phyloP scores from a whole-genome alignment of 495 filamentous ascomycete species.

The Bacidia gigantensis region DNA sequence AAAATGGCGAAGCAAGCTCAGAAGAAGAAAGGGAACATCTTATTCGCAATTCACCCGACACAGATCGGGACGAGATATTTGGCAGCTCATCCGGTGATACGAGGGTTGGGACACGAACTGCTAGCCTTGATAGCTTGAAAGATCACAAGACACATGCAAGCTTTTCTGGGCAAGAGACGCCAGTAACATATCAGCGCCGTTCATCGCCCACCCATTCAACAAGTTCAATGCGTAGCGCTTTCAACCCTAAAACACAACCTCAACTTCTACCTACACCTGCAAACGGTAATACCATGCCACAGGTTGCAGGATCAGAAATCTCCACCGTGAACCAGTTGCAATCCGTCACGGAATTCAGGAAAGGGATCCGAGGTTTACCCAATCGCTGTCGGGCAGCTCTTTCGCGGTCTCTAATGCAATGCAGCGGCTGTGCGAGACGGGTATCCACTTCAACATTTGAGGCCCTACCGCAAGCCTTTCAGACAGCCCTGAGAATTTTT shows the following conservation, averaged over 20 bases:
- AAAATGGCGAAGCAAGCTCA: slow-evolving; percentile 54
- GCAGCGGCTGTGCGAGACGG: background rate
- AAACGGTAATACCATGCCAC: background rate
- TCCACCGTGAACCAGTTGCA: background rate
- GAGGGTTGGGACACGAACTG: background rate
- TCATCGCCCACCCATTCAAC: slow-evolving; percentile 15
- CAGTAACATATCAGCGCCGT: slow-evolving; percentile 16
- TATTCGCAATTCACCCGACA: slow-evolving; percentile 15
- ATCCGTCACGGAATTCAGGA: background rate
- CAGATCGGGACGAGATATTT: slow-evolving; percentile 25
- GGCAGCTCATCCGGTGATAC: slow-evolving; percentile 22
- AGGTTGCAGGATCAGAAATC: background rate
- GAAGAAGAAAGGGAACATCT: slow-evolving; percentile 25
- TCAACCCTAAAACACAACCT: background rate
- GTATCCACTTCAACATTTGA: background rate
- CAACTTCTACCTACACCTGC: background rate
- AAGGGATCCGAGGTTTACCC: background rate
- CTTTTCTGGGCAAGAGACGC: slow-evolving; percentile 19
- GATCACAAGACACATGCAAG: slow-evolving; percentile 4
- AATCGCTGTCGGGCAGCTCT: background rate
- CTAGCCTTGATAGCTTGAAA: slow-evolving; percentile 1
- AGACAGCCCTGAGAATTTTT: slow-evolving; percentile 36
- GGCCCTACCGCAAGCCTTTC: slow-evolving; percentile 36
- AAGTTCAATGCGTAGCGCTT: background rate
- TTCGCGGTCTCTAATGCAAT: background rate